phyloP scores from a whole-genome alignment of 2,329 filamentous ascomycete species.

The Aspergillus viridinutans region DNA sequence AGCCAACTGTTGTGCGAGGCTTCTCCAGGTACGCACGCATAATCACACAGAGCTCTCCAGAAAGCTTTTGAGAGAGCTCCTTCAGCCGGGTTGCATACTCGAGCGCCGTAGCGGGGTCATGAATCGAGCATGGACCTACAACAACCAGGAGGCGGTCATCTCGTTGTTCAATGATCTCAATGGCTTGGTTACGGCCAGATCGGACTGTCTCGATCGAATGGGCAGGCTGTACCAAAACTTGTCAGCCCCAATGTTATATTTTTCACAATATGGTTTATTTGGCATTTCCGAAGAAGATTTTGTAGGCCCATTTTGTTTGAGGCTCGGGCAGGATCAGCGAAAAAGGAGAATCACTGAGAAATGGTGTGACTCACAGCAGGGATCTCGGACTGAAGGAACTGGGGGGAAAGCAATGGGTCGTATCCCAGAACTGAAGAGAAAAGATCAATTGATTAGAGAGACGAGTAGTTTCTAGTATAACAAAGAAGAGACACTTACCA shows the following conservation, averaged over 20 bases:
- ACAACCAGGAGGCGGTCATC: slow-evolving; percentile 89
- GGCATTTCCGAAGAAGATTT: background rate
- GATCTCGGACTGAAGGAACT: slow-evolving; percentile 81
- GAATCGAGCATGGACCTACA: slow-evolving; percentile 93
- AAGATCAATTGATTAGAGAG: slow-evolving; percentile 1
- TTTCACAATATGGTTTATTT: slow-evolving; percentile 51
- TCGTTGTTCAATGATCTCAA: slow-evolving; percentile 68
- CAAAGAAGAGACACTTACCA: slow-evolving; percentile 27
- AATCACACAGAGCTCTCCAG: slow-evolving; percentile 79
- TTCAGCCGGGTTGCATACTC: slow-evolving; percentile 84
- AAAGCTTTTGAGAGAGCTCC: slow-evolving; percentile 71
- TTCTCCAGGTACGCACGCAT: slow-evolving; percentile 99
- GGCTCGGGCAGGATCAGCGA: slow-evolving; percentile 36
- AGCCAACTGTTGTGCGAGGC: slow-evolving; percentile 94
- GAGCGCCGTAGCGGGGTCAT: slow-evolving; percentile 82
- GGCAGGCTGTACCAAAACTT: slow-evolving; percentile 27
- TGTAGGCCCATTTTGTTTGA: background rate
- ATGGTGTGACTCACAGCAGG: slow-evolving; percentile 59
- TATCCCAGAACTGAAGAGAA: slow-evolving; percentile 73
- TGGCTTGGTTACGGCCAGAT: slow-evolving; percentile 51
- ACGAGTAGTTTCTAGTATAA: background rate
- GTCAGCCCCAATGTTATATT: slow-evolving; percentile 31
- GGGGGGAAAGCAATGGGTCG: slow-evolving; percentile 86
- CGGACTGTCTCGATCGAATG: slow-evolving; percentile 41
- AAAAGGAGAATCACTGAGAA: slow-evolving; percentile 65